A percentile compares a stretch with the other conserved stretches of the same genome.
Conservation (phyloP, 768 basidiomycete genomes). For the Arthromyces matolae region DNA sequence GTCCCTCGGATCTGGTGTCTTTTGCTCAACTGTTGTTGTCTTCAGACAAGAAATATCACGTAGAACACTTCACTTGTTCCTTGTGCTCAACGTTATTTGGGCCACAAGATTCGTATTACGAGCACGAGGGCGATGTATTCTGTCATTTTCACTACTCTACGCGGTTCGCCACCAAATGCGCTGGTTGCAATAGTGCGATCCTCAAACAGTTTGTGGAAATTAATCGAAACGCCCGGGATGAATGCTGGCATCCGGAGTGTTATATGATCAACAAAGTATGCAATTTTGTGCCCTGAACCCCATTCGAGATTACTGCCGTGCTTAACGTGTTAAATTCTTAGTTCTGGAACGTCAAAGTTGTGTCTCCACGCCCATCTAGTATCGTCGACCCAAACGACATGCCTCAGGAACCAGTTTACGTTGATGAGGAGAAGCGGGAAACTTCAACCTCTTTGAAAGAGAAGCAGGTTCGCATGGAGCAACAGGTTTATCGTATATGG, state of each 20-base stretch:
- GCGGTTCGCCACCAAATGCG: slow-evolving; percentile 97
- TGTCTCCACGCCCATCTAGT: slow-evolving; percentile 67
- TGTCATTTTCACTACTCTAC: slow-evolving; percentile 99
- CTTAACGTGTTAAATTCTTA: slow-evolving; percentile 25
- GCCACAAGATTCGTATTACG: slow-evolving; percentile 98
- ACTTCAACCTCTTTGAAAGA: slow-evolving; percentile 78
- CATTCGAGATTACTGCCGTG: slow-evolving; percentile 2
- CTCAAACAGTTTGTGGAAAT: slow-evolving; percentile 99
- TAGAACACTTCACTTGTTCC: slow-evolving; percentile 99
- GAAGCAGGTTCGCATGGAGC: slow-evolving; percentile 92
- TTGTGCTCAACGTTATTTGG: slow-evolving; percentile 95
- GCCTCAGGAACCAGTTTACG: slow-evolving; percentile 49
- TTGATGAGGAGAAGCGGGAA: slow-evolving; percentile 79
- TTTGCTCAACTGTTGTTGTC: slow-evolving; percentile 10
- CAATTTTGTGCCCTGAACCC: slow-evolving; percentile 1
- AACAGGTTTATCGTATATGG: slow-evolving; percentile 98
- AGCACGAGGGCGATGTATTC: slow-evolving; percentile 96
- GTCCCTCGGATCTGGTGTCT: slow-evolving; percentile 11
- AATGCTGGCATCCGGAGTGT: slow-evolving; percentile 99
- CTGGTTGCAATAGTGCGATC: slow-evolving; percentile 95
- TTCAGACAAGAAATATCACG: slow-evolving; percentile 95
- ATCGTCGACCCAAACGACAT: slow-evolving; percentile 50
- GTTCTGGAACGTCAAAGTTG: slow-evolving; percentile 99
- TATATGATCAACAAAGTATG: slow-evolving; percentile 99
- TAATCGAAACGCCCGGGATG: slow-evolving; percentile 95